Conservation (phyloP, 2,329 filamentous ascomycete genomes). For the Purpureocillium takamizusanense region DNA sequence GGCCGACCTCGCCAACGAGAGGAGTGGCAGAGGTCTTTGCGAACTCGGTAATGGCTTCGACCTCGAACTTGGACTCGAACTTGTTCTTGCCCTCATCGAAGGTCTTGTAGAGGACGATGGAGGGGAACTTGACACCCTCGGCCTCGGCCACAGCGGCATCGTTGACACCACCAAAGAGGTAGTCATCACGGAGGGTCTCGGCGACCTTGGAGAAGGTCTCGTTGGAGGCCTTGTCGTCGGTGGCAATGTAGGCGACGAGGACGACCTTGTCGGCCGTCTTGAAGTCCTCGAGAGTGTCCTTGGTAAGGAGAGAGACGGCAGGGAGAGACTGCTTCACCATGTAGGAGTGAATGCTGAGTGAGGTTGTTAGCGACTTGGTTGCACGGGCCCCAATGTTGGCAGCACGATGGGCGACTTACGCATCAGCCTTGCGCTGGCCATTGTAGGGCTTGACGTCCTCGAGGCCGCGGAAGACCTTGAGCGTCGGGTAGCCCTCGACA, state of each 20-base stretch:
- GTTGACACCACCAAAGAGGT: conserved; percentile 82
- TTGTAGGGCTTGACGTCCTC: conserved; percentile 77
- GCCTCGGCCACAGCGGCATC: conserved; percentile 80
- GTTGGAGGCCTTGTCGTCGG: conserved; percentile 75
- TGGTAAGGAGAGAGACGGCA: conserved; percentile 73
- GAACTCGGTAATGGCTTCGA: conserved; percentile 72
- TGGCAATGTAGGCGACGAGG: conserved; percentile 76
- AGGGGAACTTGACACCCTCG: conserved; percentile 80
- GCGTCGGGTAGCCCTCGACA: conserved; percentile 95
- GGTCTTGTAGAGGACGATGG: conserved; percentile 89
- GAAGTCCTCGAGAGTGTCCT: conserved; percentile 85
- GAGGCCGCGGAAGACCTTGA: conserved; percentile 94
- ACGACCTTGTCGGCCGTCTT: conserved; percentile 98
- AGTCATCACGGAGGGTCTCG: conserved; percentile 75
- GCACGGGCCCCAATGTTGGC: not conserved
- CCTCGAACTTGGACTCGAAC: conserved; percentile 71
- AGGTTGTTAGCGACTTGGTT: conserved; percentile 13
- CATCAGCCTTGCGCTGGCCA: conserved; percentile 80
- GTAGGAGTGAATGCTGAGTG: conserved; percentile 59
- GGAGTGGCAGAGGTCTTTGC: conserved; percentile 79
- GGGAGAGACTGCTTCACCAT: conserved; percentile 98
- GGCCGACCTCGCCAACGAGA: conserved; percentile 89
- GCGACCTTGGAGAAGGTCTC: conserved; percentile 70
- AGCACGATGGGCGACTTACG: conserved; percentile 35
- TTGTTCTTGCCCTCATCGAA: conserved; percentile 94